A percentile compares a stretch with the other conserved stretches of the same genome.
Evolutionary conservation across 2,329 filamentous ascomycete genomes (phyloP).

Genomic region (Aspergillus flavus): DNA sequence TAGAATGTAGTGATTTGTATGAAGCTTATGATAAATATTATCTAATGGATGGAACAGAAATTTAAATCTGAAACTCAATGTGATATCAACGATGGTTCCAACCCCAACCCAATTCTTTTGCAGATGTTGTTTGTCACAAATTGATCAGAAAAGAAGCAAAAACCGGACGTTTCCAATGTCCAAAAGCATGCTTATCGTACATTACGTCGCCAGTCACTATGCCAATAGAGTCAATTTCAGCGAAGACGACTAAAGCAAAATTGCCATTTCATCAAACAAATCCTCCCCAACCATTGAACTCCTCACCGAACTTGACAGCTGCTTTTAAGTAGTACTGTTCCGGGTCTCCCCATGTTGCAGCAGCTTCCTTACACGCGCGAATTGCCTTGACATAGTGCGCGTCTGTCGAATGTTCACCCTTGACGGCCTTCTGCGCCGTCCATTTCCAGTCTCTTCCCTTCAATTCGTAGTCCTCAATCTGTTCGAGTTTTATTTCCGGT

Average conservation of each 20-base stretch:
- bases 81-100: neutral
- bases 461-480: conserved; percentile 62
- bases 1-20: neutral
- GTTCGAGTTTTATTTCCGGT: conserved; percentile 69
- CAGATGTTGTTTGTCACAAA: neutral
- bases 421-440: conserved; percentile 71
- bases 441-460: conserved; percentile 74
- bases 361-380: conserved; percentile 53
- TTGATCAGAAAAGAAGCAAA: neutral
- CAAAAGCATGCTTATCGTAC: neutral
- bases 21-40: neutral
- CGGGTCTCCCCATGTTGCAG: conserved; percentile 47
- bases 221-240: neutral
- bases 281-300: conserved; percentile 69
- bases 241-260: neutral
- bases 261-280: conserved; percentile 24
- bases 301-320: conserved; percentile 51
- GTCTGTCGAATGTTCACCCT: conserved; percentile 69
- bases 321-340: conserved; percentile 53
- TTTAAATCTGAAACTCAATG: neutral
- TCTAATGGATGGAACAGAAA: neutral
- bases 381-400: conserved; percentile 85
- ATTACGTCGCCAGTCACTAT: neutral
- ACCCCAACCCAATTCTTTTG: neutral
- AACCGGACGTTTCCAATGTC: neutral